Evolutionary conservation across 208 protist genomes (phyloP), one percentile per base, ranked within the genome.

Genomic region (Wallacemonas sp.): DNA sequence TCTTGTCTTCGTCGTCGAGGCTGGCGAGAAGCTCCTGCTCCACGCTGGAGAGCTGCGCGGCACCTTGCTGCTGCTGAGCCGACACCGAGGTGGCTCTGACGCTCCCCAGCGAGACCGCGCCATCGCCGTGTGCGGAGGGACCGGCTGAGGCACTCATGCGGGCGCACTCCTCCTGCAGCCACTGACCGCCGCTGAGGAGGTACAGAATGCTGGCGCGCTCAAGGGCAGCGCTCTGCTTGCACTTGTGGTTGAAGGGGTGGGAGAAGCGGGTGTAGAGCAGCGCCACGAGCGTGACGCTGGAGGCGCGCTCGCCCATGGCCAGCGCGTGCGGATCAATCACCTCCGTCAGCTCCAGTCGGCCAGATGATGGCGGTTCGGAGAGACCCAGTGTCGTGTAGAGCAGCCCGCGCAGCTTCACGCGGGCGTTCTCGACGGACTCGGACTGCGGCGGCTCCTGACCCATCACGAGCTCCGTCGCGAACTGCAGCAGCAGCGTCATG

Each of bases 191-290:
- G 48, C 86, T 92, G 61, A 93, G 87, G 3, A 94, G 75, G 12
- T 85, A 70, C 29, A 94, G 61, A 58, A 96, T 85, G 24, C 80
- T 77, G 4, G 72, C 83, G 0, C 72, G 58, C 66, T 96, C 90
- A 34, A 86, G 56, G 61, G 38, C 34, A n/a, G 88, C 87, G 70
- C 78, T 83, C 48, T 85, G 74, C 19, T 65, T 76, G 30, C 76
- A 80, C 63, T 96, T 96, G 74, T 96, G 90, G 63, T 96, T 88
- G 69, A 96, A 96, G 11, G 90, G 86, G 57, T 96, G 88, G 8
- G 90, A 49, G 55, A 96, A 96, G 54, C 90, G 85, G 8, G 84
- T 76, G 75, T 96, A 96, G 24, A 96, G 72, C n/a, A 96, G 76
- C 9, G 88, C 78, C 17, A 96, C 23, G 49, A 96, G 70, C 4